phyloP scores from a whole-genome alignment of 148 eudicot genomes.

The Rheum nobile region DNA sequence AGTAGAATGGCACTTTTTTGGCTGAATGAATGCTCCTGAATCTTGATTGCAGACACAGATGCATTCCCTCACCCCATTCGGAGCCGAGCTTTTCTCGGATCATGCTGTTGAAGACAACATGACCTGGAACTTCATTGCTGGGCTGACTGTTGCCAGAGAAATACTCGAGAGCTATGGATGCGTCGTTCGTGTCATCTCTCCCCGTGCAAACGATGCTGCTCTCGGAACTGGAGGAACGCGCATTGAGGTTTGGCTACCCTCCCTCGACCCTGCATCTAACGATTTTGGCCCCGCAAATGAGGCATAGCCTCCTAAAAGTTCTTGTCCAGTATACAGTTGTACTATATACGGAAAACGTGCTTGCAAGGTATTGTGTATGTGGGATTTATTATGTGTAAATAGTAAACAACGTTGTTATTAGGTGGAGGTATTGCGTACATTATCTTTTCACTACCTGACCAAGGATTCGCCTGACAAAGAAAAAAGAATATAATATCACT shows the following conservation, averaged over 20 bases:
- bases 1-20: neutral
- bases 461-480: too few relatives aligned
- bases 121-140: conserved; percentile 97
- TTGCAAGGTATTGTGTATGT: neutral
- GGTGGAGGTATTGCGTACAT: neutral
- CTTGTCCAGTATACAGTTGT: neutral
- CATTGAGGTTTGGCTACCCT: conserved; percentile 84
- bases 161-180: conserved; percentile 92
- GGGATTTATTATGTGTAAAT: neutral
- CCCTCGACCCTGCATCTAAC: conserved; percentile 25
- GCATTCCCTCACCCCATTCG: conserved; percentile 90
- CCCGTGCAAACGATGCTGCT: conserved; percentile 47
- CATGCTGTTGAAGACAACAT: conserved; percentile 79
- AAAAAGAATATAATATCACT: neutral
- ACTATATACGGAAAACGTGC: neutral
- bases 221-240: conserved; percentile 79
- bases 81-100: conserved; percentile 51
- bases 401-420: neutral
- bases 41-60: conserved; percentile 63
- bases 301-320: conserved; percentile 7
- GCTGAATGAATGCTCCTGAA: neutral
- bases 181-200: conserved; percentile 81
- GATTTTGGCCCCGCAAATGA: conserved; percentile 12
- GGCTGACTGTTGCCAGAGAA: conserved; percentile 83
- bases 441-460: too few relatives aligned